Conservation (phyloP, 108 stramenopile species). For the Nitzschia sp. region DNA sequence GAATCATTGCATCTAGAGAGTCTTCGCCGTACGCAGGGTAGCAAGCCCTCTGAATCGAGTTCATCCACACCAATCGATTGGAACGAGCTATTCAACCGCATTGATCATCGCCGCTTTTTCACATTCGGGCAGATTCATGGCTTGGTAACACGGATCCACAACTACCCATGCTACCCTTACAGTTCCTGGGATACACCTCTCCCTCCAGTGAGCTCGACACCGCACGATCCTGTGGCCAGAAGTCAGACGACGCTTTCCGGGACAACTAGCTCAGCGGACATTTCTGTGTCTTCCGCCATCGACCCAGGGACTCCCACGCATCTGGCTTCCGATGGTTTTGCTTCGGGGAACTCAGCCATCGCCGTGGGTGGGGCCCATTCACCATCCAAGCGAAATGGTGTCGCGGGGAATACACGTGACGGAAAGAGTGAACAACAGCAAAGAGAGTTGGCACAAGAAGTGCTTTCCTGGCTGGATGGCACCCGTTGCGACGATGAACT, state of each 20-base stretch:
- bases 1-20: constrained; percentile 21
- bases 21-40: neutral
- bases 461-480: constrained; percentile 72
- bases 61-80: constrained; percentile 42
- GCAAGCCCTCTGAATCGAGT: constrained; percentile 3
- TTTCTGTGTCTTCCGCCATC: neutral
- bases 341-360: neutral
- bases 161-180: constrained; percentile 63
- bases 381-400: neutral
- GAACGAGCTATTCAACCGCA: constrained; percentile 57
- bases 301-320: neutral
- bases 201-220: neutral
- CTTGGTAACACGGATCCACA: constrained; percentile 75
- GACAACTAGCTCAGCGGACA: neutral
- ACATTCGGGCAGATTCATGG: constrained; percentile 87
- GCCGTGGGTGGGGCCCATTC: neutral
- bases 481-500: constrained; percentile 78
- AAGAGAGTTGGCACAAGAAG: constrained; percentile 28
- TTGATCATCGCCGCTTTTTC: constrained; percentile 84
- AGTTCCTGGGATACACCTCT: neutral
- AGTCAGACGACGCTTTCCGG: neutral
- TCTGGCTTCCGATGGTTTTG: neutral
- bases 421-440: neutral
- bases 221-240: neutral
- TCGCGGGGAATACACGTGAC: neutral